These are phyloP conservation scores for Coemansia sp. DNA, from an alignment of 192 early-diverging fungal species.

Conservation along the genomic window DNA sequence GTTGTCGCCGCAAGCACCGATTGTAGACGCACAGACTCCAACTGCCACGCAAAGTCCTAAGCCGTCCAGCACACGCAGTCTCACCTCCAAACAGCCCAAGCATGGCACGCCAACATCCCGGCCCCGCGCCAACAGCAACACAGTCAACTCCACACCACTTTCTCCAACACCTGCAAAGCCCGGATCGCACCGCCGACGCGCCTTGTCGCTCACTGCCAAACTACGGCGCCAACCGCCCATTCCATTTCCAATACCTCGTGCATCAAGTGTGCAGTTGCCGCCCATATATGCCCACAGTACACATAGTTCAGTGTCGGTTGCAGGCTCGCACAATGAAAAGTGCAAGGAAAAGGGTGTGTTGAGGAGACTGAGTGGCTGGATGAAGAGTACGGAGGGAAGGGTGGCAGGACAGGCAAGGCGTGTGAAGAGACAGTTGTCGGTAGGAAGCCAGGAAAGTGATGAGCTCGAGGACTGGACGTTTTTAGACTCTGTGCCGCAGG, in stretches of 20 bases:
- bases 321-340: not conserved
- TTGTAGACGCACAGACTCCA: not conserved
- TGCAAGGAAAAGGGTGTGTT: slow-evolving; percentile 10
- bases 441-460: not conserved
- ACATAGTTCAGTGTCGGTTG: not conserved
- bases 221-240: slow-evolving; percentile 37
- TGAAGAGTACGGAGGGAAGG: slow-evolving; percentile 18
- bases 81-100: not conserved
- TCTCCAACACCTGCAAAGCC: not conserved
- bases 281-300: not conserved
- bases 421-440: slow-evolving; percentile 4
- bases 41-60: not conserved
- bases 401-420: slow-evolving; percentile 19
- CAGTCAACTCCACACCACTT: not conserved
- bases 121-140: slow-evolving; percentile 1
- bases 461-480: slow-evolving; percentile 43
- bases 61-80: not conserved
- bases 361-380: slow-evolving; percentile 43
- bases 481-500: slow-evolving; percentile 14
- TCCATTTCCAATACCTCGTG: slow-evolving; percentile 31
- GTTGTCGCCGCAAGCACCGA: not conserved
- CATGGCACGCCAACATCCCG: not conserved
- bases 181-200: slow-evolving; percentile 17
- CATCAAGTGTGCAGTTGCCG: slow-evolving; percentile 19
- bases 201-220: slow-evolving; percentile 33